phyloP scores from a whole-genome alignment of 371 early-diverging fungal species.

The Syncephalastrum racemosum region DNA sequence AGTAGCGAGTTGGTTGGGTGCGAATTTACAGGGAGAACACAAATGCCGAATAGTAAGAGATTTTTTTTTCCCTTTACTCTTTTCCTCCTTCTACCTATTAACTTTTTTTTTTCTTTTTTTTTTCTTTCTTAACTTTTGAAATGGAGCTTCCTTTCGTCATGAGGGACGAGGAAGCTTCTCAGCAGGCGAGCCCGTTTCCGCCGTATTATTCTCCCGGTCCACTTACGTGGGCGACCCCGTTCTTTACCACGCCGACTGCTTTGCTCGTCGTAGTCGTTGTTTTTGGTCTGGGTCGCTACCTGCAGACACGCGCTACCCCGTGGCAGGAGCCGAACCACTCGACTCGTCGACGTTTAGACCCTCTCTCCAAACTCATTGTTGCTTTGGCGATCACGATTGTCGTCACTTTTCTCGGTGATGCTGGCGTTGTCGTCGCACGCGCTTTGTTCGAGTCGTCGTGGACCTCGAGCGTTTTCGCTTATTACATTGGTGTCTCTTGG shows the following conservation, averaged over 20 bases:
- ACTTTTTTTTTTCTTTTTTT: constrained; percentile 10
- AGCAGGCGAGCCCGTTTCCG: constrained; percentile 18
- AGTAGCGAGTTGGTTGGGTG: no score
- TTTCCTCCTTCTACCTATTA: constrained; percentile 6
- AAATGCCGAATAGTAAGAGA: not conserved
- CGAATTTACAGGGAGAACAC: no score
- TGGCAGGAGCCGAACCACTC: constrained; percentile 7
- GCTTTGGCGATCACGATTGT: constrained; percentile 20
- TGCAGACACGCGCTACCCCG: constrained; percentile 17
- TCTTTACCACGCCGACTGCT: constrained; percentile 25
- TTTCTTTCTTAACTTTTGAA: not conserved
- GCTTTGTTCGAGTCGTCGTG: constrained; percentile 28
- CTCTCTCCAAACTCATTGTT: constrained; percentile 29
- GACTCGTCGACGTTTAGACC: constrained; percentile 18
- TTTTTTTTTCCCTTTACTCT: constrained; percentile 7
- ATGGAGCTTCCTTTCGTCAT: constrained; percentile 6
- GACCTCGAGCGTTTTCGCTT: constrained; percentile 30
- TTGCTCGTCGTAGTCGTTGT: constrained; percentile 25
- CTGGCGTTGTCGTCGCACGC: constrained; percentile 26
- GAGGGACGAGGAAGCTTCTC: constrained; percentile 4
- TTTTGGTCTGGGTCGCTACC: constrained; percentile 29
- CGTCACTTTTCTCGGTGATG: constrained; percentile 31
- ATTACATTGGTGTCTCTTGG: constrained; percentile 37
- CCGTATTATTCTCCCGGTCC: constrained; percentile 30
- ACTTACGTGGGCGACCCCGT: constrained; percentile 30